Evolutionary conservation across 345 rosid species (phyloP).

Genomic region (Reutealis trisperma): DNA sequence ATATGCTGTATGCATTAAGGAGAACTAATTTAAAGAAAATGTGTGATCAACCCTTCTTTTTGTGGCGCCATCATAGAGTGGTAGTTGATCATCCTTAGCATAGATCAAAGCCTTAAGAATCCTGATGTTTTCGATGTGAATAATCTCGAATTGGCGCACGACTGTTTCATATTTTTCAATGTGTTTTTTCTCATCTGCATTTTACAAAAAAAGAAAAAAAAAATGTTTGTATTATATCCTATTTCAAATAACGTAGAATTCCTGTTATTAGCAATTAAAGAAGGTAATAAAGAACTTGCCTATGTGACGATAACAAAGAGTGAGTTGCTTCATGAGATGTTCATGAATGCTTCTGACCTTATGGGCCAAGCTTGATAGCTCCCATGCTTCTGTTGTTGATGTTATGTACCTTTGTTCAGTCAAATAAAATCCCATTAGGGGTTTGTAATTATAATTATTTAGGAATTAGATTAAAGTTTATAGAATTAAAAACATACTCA

Average conservation of each 20-base stretch:
- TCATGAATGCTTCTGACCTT: conserved; percentile 49
- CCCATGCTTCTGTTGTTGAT: conserved; percentile 64
- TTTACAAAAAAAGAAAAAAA: neutral
- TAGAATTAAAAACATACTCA: conserved; percentile 31
- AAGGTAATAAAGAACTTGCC: conserved; percentile 25
- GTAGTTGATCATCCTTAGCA: conserved; percentile 43
- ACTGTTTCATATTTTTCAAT: conserved; percentile 45
- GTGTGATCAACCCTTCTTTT: conserved; percentile 31
- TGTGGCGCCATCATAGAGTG: conserved; percentile 37
- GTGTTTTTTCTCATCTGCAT: conserved; percentile 46
- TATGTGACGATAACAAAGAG: conserved; percentile 37
- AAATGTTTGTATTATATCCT: too few relatives aligned
- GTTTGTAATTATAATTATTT: neutral
- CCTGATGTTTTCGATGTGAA: conserved; percentile 45
- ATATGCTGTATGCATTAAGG: too few relatives aligned
- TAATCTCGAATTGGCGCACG: conserved; percentile 31
- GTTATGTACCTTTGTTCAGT: conserved; percentile 33
- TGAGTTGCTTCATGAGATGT: conserved; percentile 46
- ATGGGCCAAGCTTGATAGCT: conserved; percentile 61
- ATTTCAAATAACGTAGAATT: neutral
- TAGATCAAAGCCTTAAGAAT: conserved; percentile 41
- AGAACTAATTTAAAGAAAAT: neutral
- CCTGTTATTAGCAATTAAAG: neutral
- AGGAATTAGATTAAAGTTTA: too few relatives aligned
- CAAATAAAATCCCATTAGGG: neutral